A percentile compares a stretch with the other conserved stretches of the same genome.
Evolutionary conservation across 768 basidiomycete genomes (phyloP).

Genomic region (Paxillus involutus): DNA sequence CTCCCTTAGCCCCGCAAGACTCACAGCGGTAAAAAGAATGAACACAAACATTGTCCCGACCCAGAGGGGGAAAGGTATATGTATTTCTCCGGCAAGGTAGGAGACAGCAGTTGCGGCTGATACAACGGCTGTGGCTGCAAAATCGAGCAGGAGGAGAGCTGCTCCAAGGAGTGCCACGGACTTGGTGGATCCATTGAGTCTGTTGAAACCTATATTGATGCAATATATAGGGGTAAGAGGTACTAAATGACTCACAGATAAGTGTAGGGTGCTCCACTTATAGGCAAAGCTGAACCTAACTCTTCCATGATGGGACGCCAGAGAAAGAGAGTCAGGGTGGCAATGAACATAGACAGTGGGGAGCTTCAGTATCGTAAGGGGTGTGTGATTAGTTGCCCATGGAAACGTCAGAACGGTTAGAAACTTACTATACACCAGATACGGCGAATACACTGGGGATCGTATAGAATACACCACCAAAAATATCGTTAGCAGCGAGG

Average conservation of each 20-base stretch:
- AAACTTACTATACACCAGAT: slow-evolving; percentile 62
- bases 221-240: neutral
- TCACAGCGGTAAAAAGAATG: slow-evolving; percentile 50
- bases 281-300: slow-evolving; percentile 64
- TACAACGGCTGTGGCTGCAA: slow-evolving; percentile 64
- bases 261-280: slow-evolving; percentile 71
- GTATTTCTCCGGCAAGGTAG: slow-evolving; percentile 65
- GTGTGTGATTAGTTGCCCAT: neutral
- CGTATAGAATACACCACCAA: slow-evolving; percentile 70
- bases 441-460: slow-evolving; percentile 63
- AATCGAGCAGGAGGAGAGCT: slow-evolving; percentile 68
- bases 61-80: slow-evolving; percentile 54
- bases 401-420: neutral
- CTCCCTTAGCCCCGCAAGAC: slow-evolving; percentile 60
- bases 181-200: slow-evolving; percentile 65
- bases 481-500: slow-evolving; percentile 64
- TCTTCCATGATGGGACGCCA: slow-evolving; percentile 80
- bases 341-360: slow-evolving; percentile 65
- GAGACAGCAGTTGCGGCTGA: slow-evolving; percentile 72
- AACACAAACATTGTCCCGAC: slow-evolving; percentile 56
- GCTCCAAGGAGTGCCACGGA: slow-evolving; percentile 63
- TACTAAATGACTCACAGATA: slow-evolving; percentile 48
- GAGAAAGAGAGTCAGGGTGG: slow-evolving; percentile 60
- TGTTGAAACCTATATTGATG: slow-evolving; percentile 16
- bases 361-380: slow-evolving; percentile 41